Evolutionary conservation across 306 rosid genomes (phyloP), one percentile per base, ranked within the genome.

Genomic region (Cyclanthera cordifolia): DNA sequence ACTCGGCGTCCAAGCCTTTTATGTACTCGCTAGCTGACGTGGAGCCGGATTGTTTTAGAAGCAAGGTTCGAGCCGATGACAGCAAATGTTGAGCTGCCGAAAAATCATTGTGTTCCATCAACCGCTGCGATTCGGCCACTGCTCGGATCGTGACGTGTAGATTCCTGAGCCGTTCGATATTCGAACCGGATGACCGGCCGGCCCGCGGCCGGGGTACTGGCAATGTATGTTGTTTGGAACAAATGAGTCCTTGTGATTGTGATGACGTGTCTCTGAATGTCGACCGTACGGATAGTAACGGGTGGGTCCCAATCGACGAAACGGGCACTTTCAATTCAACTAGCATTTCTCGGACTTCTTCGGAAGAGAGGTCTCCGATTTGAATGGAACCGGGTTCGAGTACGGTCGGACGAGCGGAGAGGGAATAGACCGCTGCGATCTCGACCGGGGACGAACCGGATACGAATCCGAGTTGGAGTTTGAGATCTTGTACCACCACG

Each of bases 111-210:
- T 79, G 84, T 49, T 87, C 94, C 4, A 72, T 64, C 0, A 87
- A 75, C 20, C 91, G 85, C 49, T 79, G 84, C 0, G 97, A 86
- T 74, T 90, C 99, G 4, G 97, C 97, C 5, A 94, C 87, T 0
- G 95, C 97, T 43, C 97, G 77, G 1, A 84, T 79, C 0, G 87
- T 82, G 51, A 94, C 79, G 82, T 94, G 99, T 76, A 94, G 84
- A 19, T 79, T 86, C 10, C 87, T 73, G 14, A 94, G 19, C 71
- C 95, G 80, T 71, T 86, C 81, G 69, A 90, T 79, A 72, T 51
- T 83, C 0, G 83, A 47, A 0, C 64, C 61, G 10, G 89, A 70
- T 0, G 95, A 88, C 88, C 96, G 83, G 21, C 81, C 89, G 80
- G 88, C 43, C n/a, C 82, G 87, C 12, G 95, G 80, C 4, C 84